These are phyloP conservation scores for Plasmodium berghei DNA, from an alignment of 169 alveolate species.

Conservation along the genomic window DNA sequence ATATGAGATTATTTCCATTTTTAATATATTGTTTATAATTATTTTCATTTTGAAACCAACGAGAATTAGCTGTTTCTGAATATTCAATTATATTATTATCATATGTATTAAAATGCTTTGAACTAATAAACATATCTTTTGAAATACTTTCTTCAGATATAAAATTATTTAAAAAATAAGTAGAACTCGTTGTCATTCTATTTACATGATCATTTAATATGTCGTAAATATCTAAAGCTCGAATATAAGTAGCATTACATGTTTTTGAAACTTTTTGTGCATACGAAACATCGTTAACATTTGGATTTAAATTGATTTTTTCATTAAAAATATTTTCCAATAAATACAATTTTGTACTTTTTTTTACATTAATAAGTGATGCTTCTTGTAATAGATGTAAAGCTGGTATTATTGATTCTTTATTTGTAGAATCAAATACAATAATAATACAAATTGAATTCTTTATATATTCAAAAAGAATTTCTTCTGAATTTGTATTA, in stretches of 20 bases:
- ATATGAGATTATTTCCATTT: no score
- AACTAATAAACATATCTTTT: no score
- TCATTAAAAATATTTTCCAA: conserved; percentile 66
- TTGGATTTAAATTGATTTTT: conserved; percentile 41
- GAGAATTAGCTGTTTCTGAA: no score
- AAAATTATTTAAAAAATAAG: conserved; percentile 1
- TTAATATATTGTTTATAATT: no score
- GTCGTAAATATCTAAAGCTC: conserved; percentile 61
- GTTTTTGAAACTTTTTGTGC: conserved; percentile 43
- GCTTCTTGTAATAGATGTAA: conserved; percentile 71
- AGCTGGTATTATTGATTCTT: conserved; percentile 56
- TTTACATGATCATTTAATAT: conserved; percentile 32
- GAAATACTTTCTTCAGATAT: background rate
- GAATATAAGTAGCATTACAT: conserved; percentile 58
- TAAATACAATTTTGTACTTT: conserved; percentile 35
- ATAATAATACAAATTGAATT: conserved; percentile 45
- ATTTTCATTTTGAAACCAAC: no score
- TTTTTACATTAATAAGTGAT: conserved; percentile 52
- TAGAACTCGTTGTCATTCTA: background rate
- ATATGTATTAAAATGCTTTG: no score
- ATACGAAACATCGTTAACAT: conserved; percentile 40
- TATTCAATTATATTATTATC: no score
- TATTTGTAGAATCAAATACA: conserved; percentile 60
- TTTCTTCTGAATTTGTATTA: conserved; percentile 41
- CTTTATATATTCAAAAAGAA: conserved; percentile 32